Evolutionary conservation across 2,329 filamentous ascomycete genomes (phyloP).

Genomic region (Fusarium falciforme): DNA sequence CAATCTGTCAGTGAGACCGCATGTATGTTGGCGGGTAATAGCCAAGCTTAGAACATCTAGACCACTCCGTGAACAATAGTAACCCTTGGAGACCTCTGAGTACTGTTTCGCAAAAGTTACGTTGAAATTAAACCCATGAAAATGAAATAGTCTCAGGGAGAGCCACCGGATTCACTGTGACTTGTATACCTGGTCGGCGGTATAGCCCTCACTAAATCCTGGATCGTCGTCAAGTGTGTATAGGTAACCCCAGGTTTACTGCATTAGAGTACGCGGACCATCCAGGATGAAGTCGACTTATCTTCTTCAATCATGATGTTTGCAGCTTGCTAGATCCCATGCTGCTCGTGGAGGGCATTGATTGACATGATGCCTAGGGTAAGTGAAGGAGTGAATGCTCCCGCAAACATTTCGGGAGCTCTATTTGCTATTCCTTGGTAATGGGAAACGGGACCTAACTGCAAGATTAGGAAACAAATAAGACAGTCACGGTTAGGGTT

Average conservation of each 20-base stretch:
- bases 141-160: neutral
- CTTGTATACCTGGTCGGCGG: neutral
- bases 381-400: neutral
- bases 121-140: no score
- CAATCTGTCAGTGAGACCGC: neutral
- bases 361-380: neutral
- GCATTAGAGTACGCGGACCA: neutral
- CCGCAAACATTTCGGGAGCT: neutral
- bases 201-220: neutral
- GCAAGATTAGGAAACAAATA: neutral
- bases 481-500: neutral
- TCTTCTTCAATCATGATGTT: neutral
- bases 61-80: neutral
- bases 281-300: accelerated
- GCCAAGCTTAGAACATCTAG: neutral
- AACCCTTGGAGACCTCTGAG: neutral
- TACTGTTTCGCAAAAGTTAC: no score
- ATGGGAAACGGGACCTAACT: neutral
- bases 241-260: neutral
- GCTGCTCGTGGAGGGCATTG: no score
- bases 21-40: neutral
- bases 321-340: neutral
- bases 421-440: neutral
- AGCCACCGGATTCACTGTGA: neutral
- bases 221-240: neutral